Evolutionary conservation across 2,329 filamentous ascomycete species (phyloP), one percentile per base, ranked within the genome.

Genomic region (Fonsecaea erecta): DNA sequence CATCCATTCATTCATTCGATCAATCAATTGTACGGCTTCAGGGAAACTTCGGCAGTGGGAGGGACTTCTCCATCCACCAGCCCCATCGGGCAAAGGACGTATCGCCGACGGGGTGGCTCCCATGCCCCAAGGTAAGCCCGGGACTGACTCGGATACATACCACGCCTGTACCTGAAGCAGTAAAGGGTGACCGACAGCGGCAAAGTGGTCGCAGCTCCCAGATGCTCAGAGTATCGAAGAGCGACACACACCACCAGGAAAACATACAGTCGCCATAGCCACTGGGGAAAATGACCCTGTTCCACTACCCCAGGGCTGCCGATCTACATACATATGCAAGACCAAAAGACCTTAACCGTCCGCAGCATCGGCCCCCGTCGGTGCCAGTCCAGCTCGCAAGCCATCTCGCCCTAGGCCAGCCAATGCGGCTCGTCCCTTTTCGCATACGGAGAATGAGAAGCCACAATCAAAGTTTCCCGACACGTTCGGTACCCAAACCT

Each of bases 21-120:
- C 48, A 9, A 28, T 37, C 14, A 35, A n/a, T n/a, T n/a, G n/a
- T 26, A 34, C 30, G 30, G 37, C 37, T 48, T 24, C 43, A 48
- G 43, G 18, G 43, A 24, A 48, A 11, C 43, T 24, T 48, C 43
- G 43, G 43, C 21, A 48, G 8, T 4, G n/a, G 7, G 3, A 54
- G 28, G 30, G 52, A 30, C 18, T 58, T 68, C 66, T 68, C 66
- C 62, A 68, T 65, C 66, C 26, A 68, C 66, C 66, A 40, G 53
- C 66, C 66, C 52, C 34, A 63, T 65, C 30, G 48, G 43, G 43
- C 43, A 48, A 48, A 3, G 43, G 43, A 48, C 43, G 18, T 24
- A 48, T 12, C 8, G 12, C 18, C 43, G 11, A 7, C 7, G 32
- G 43, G 18, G 7, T n/a, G 18, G 18, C 6, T 3, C 37, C 4